Percentiles rank a stretch among this genome's conserved stretches.
phyloP scores from a whole-genome alignment of 2,329 filamentous ascomycete species.

The Ceratocystis variospora region DNA sequence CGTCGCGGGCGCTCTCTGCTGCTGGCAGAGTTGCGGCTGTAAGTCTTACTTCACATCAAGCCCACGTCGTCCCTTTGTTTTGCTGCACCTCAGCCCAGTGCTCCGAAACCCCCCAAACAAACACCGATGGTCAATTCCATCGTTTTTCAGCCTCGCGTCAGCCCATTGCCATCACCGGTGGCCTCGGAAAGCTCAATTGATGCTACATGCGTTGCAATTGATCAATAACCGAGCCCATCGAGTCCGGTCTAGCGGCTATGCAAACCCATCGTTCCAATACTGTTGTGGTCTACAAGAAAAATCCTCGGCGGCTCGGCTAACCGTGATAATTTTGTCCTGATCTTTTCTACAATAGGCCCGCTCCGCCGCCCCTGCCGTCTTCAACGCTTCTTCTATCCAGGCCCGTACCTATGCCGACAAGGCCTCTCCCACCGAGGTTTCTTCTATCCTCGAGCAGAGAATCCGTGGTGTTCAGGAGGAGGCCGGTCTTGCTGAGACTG shows the following conservation, averaged over 20 bases:
- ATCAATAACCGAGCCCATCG: slow-evolving; percentile 13
- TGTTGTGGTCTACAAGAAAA: neutral
- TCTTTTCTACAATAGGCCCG: slow-evolving; percentile 49
- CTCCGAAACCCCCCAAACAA: slow-evolving; percentile 19
- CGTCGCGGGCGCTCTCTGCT: slow-evolving; percentile 85
- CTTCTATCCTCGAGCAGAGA: slow-evolving; percentile 97
- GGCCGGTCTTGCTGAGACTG: slow-evolving; percentile 90
- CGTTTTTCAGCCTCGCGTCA: slow-evolving; percentile 26
- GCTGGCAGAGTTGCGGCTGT: slow-evolving; percentile 84
- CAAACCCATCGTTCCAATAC: slow-evolving; percentile 25
- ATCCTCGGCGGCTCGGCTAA: slow-evolving; percentile 38
- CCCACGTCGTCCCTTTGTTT: slow-evolving; percentile 6
- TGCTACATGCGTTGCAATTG: slow-evolving; percentile 14
- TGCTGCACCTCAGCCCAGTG: slow-evolving; percentile 8
- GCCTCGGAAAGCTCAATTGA: slow-evolving; percentile 19
- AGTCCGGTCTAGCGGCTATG: slow-evolving; percentile 7
- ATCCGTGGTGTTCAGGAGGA: slow-evolving; percentile 98
- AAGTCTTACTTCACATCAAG: slow-evolving; percentile 45
- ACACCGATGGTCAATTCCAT: slow-evolving; percentile 34
- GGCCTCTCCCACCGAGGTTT: slow-evolving; percentile 93
- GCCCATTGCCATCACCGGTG: slow-evolving; percentile 12
- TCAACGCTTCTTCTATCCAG: slow-evolving; percentile 57
- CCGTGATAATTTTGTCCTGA: slow-evolving; percentile 35
- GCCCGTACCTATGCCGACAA: slow-evolving; percentile 86
- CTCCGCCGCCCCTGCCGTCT: slow-evolving; percentile 66